Evolutionary conservation across 2,329 filamentous ascomycete genomes (phyloP).

Genomic region (Dothiorella sarmentorum): DNA sequence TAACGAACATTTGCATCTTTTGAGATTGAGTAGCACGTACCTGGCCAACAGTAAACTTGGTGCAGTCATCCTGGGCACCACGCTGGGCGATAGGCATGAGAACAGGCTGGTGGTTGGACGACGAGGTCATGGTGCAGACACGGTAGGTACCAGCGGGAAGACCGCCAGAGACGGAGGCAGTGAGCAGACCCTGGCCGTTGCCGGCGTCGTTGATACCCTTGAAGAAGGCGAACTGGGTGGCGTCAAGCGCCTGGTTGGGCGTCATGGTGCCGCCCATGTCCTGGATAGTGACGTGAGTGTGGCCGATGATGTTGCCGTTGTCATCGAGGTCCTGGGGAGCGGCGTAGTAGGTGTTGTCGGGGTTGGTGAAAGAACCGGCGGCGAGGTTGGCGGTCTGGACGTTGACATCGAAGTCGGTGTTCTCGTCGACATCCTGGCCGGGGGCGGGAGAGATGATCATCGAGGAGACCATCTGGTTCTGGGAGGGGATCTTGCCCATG

Average conservation of each 20-base stretch:
- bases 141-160: constrained; percentile 50
- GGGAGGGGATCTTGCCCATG: constrained; percentile 56
- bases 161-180: constrained; percentile 45
- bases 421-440: constrained; percentile 38
- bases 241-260: constrained; percentile 35
- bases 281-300: constrained; percentile 54
- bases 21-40: neutral
- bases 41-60: constrained; percentile 45
- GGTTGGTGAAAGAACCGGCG: constrained; percentile 56
- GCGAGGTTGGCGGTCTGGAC: constrained; percentile 49
- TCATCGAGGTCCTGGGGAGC: constrained; percentile 50
- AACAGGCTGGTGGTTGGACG: constrained; percentile 55
- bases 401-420: constrained; percentile 47
- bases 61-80: constrained; percentile 54
- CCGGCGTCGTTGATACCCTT: constrained; percentile 56
- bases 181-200: constrained; percentile 46
- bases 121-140: constrained; percentile 51
- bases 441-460: constrained; percentile 49
- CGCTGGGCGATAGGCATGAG: constrained; percentile 57
- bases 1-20: no score
- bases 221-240: constrained; percentile 54
- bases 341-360: constrained; percentile 52
- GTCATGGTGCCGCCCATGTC: constrained; percentile 40
- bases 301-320: constrained; percentile 43
- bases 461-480: constrained; percentile 53